Conservation (phyloP, 164 flowering plant genomes). For the Piper betle region DNA sequence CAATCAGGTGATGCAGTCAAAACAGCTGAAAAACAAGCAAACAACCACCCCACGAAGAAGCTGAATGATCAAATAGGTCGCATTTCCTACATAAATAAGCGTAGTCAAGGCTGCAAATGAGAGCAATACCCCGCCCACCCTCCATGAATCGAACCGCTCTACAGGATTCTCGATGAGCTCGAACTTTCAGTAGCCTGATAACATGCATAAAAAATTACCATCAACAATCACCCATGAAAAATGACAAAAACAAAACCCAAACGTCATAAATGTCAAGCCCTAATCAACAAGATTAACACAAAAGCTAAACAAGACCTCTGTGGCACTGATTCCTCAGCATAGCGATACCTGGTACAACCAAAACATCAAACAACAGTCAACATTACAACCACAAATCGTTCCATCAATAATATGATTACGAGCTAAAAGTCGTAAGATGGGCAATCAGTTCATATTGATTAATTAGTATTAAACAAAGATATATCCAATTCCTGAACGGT, state of each 20-base stretch:
- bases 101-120: background rate
- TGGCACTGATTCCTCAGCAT: conserved; percentile 32
- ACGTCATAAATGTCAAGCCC: background rate
- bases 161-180: conserved; percentile 72
- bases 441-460: no score
- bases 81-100: background rate
- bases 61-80: background rate
- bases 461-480: no score
- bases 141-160: conserved; percentile 69
- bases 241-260: background rate
- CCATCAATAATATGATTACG: background rate
- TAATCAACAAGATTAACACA: background rate
- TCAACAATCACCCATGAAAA: background rate
- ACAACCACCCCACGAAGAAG: background rate
- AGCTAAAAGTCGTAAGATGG: no score
- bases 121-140: conserved; percentile 52
- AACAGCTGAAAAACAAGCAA: conserved; percentile 32
- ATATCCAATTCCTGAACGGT: no score
- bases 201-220: background rate
- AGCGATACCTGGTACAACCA: conserved; percentile 39
- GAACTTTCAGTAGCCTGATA: conserved; percentile 42
- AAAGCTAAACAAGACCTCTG: conserved; percentile 31
- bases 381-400: background rate
- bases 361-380: background rate
- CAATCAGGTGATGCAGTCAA: conserved; percentile 68